Conservation (phyloP, 192 early-diverging fungal genomes). For the Coemansia sp. region DNA sequence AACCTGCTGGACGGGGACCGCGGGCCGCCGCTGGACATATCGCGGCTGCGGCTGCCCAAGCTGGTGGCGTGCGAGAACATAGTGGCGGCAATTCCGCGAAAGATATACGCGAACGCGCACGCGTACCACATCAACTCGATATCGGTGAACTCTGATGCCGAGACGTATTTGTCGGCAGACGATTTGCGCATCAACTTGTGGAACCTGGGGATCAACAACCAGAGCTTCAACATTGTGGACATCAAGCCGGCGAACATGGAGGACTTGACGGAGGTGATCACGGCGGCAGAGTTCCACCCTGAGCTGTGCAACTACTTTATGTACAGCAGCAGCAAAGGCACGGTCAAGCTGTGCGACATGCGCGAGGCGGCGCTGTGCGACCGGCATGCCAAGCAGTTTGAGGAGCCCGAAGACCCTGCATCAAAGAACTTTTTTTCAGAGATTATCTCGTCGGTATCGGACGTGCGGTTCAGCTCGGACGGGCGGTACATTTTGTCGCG, state of each 20-base stretch:
- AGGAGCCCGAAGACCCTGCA: slow-evolving; percentile 89
- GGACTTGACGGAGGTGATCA: slow-evolving; percentile 98
- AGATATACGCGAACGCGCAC: slow-evolving; percentile 97
- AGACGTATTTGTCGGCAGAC: slow-evolving; percentile 97
- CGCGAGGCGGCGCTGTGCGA: slow-evolving; percentile 93
- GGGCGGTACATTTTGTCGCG: slow-evolving; percentile 96
- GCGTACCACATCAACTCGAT: slow-evolving; percentile 99
- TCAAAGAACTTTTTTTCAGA: slow-evolving; percentile 99
- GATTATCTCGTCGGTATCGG: slow-evolving; percentile 97
- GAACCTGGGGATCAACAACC: slow-evolving; percentile 96
- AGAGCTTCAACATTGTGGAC: slow-evolving; percentile 99
- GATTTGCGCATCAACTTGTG: slow-evolving; percentile 98
- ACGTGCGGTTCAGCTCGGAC: slow-evolving; percentile 94
- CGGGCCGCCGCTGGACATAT: slow-evolving; percentile 48
- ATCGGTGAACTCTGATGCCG: slow-evolving; percentile 96
- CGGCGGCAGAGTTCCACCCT: slow-evolving; percentile 97
- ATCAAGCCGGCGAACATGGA: slow-evolving; percentile 99
- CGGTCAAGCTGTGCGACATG: slow-evolving; percentile 98
- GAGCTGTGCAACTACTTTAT: slow-evolving; percentile 94
- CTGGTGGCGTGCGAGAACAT: slow-evolving; percentile 94
- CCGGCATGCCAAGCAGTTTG: slow-evolving; percentile 89
- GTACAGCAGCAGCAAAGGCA: slow-evolving; percentile 98
- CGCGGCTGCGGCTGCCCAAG: slow-evolving; percentile 74
- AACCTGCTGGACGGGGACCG: slow-evolving; percentile 74
- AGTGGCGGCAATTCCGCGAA: slow-evolving; percentile 90